Percentiles rank a stretch among this genome's conserved stretches.
Evolutionary conservation across 2,329 filamentous ascomycete genomes (phyloP).

Genomic region (Emergomyces africanus): DNA sequence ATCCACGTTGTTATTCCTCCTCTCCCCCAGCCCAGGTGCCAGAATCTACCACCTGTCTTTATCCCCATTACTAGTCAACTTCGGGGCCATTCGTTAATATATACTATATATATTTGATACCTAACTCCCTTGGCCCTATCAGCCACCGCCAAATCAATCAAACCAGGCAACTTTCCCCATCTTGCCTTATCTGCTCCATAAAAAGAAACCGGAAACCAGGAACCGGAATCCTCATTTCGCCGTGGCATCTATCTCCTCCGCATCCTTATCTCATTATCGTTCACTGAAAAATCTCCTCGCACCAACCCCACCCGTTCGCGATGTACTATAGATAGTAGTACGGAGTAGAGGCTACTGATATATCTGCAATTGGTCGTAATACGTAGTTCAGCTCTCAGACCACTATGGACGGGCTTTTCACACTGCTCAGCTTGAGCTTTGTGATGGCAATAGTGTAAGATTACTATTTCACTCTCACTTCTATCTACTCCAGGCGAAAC

Average conservation of each 20-base stretch:
- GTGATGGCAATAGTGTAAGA: conserved; percentile 53
- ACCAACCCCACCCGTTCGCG: background rate
- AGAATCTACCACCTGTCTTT: too few relatives aligned
- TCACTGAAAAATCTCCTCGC: background rate
- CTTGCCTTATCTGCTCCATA: background rate
- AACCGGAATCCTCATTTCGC: background rate
- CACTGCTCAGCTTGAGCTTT: conserved; percentile 50
- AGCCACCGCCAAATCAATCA: background rate
- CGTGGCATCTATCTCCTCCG: background rate
- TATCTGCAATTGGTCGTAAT: background rate
- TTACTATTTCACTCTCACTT: background rate
- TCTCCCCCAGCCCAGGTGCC: too few relatives aligned
- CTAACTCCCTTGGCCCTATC: too few relatives aligned
- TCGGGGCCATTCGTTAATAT: too few relatives aligned
- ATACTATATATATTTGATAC: too few relatives aligned
- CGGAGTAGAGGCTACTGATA: background rate
- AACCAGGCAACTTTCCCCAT: background rate
- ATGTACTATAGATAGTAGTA: too few relatives aligned
- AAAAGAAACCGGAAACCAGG: background rate
- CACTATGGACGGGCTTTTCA: conserved; percentile 49
- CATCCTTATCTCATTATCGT: background rate
- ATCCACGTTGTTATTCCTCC: too few relatives aligned
- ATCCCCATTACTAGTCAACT: too few relatives aligned
- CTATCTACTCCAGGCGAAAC: background rate
- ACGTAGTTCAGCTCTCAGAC: conserved; percentile 20